Base-by-base conservation (phyloP, 257 asterid species). In the Solanum raphanifolium region DNA sequence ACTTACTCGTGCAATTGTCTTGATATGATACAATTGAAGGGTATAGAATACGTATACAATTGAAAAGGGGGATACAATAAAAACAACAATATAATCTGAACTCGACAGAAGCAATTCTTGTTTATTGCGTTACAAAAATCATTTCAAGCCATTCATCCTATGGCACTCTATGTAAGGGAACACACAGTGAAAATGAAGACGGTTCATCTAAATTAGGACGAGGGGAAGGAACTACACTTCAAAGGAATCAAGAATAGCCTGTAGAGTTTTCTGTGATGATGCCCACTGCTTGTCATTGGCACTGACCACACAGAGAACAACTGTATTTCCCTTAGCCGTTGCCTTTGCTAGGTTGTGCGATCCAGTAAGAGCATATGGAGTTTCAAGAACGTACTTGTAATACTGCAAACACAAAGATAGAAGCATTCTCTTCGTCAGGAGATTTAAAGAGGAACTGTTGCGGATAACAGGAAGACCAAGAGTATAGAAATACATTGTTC, bases 331-430 rank as follows among this genome's bases (percentile, higher is more conserved):
- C 90, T 94, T 97, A 0, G 99, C 99, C 21, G 99, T 95, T 31
- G 98, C 99, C 92, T 95, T 97, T 0, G 99, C 99, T 43, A 97
- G 94, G 89, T 95, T 95, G 92, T 97, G 99, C 7, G 98, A 86
- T 90, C 99, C 99, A 3, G 99, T 95, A 55, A 94, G 95, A 20
- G 99, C 99, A 35, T 89, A 97, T 46, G 99, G 99, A 25, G 99
- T 97, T 90, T 95, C 99, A 1, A 97, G 96, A 88, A 91, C 98
- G 31, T 95, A 95, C 79, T 95, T 95, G 89, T 95, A 95, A 83
- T 97, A 97, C 99, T 97, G 96, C 93, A 89, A 76, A 21, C 31
- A 83, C 5, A 82, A 48, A n/a, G 79, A 78, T 16, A 55, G 38
- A 62, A 35, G 36, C 29, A 84, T 21, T 32, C 10, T 52, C 12